phyloP scores from a whole-genome alignment of 495 filamentous ascomycete genomes.

The Talaromyces liani region DNA sequence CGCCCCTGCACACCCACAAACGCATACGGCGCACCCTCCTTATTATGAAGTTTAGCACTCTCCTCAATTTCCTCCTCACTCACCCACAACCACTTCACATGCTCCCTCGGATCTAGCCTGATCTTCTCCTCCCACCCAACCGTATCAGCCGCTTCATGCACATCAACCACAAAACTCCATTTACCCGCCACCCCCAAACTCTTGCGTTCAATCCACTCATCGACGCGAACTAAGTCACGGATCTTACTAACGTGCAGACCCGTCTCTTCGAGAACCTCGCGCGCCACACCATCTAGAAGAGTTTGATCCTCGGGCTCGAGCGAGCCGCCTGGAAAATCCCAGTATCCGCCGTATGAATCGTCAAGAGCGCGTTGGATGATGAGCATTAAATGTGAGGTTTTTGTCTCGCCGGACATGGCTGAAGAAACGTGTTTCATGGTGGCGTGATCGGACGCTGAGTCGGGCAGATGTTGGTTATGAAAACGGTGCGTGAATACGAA shows the following conservation, averaged over 20 bases:
- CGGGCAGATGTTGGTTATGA: not conserved
- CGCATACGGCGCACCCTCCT: constrained; percentile 6
- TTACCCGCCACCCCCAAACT: constrained; percentile 15
- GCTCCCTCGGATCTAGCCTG: constrained; percentile 32
- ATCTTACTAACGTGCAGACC: constrained; percentile 43
- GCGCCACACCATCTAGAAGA: constrained; percentile 44
- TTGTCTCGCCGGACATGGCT: not conserved
- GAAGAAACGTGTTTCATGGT: not conserved
- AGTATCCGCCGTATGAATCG: constrained; percentile 35
- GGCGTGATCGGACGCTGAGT: not conserved
- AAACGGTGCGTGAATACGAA: constrained; percentile 31
- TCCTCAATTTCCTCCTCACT: constrained; percentile 28
- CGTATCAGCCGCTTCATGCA: constrained; percentile 18
- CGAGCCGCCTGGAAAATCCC: constrained; percentile 55
- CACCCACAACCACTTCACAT: constrained; percentile 39
- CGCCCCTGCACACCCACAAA: constrained; percentile 13
- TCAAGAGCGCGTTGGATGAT: constrained; percentile 46
- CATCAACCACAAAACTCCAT: constrained; percentile 33
- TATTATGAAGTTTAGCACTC: constrained; percentile 16
- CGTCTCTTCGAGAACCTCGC: constrained; percentile 54
- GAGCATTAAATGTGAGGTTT: constrained; percentile 27
- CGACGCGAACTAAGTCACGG: constrained; percentile 30
- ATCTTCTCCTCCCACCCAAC: constrained; percentile 23
- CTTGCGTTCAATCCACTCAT: constrained; percentile 21
- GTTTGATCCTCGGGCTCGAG: constrained; percentile 39